A percentile compares a stretch with the other conserved stretches of the same genome.
phyloP scores from a whole-genome alignment of 1,139 yeast species.

The Citeromyces hawaiiensis region DNA sequence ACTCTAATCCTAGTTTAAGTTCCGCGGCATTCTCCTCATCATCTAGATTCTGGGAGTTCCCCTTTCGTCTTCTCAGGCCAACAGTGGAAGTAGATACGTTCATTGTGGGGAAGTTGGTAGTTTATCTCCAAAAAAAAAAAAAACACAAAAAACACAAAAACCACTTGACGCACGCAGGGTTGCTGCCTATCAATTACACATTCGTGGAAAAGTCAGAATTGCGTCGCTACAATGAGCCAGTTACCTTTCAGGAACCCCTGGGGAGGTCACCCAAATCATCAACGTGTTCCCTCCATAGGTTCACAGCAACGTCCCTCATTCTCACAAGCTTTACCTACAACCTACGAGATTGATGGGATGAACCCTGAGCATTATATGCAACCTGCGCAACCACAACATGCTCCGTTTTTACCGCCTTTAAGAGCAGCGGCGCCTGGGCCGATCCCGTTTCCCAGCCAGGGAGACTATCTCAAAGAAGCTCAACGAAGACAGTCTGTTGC shows the following conservation, averaged over 20 bases:
- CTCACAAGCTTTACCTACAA: conserved; percentile 23
- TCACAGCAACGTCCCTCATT: conserved; percentile 1
- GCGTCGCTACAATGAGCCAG: not conserved
- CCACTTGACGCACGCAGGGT: not conserved
- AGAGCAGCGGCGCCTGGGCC: conserved; percentile 32
- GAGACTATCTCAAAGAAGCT: conserved; percentile 15
- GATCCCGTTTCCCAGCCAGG: conserved; percentile 18
- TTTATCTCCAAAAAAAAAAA: not conserved
- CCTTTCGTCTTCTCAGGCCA: conserved; percentile 67
- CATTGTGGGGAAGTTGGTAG: conserved; percentile 25
- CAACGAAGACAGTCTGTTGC: conserved; percentile 29
- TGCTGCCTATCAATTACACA: not conserved
- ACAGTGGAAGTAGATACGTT: conserved; percentile 84
- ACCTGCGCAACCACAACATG: conserved; percentile 7
- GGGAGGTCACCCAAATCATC: conserved; percentile 6
- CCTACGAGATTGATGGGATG: conserved; percentile 28
- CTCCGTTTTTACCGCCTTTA: conserved; percentile 23
- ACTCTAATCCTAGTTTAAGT: conserved; percentile 85
- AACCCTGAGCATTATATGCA: conserved; percentile 4
- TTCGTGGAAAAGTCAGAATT: not conserved
- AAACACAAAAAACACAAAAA: not conserved
- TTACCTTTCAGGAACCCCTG: conserved; percentile 10
- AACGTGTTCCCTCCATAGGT: no score
- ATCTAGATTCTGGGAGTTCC: conserved; percentile 43
- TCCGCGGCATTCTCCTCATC: conserved; percentile 88